Evolutionary conservation across 164 flowering plant species (phyloP), one percentile per base, ranked within the genome.

Genomic region (Annona cherimola): DNA sequence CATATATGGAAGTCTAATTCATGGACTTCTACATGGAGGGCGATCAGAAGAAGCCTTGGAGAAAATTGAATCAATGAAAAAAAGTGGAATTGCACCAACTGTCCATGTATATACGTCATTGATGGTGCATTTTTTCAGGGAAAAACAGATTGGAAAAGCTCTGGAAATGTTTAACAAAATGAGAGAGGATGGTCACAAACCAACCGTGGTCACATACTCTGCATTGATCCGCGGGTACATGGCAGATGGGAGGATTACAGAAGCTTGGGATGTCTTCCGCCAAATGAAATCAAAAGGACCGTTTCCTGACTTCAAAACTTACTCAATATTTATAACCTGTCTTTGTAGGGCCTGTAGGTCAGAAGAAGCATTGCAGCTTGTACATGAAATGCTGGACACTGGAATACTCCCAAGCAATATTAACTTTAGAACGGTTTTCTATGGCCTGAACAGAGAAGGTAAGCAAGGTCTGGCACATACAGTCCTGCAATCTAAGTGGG

Each of bases 381-480:
- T 92, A 18, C 69, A 86, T 67, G 97, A 90, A 45, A 94, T 92
- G 97, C 61, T 79, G 73, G 82, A 78, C 0, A 62, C 57, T 77
- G 91, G 92, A 72, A 86, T 92, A 69, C 74, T 83, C 69, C 95
- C 98, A 0, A 94, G 97, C 73, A 77, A 80, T 62, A 70, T 90
- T 26, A 90, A 92, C 73, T 94, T 87, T 63, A 73, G 84, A 63
- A 84, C 86, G 1, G 88, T 94, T 19, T 78, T 84, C 63, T 81
- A 68, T 80, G 97, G 98, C 26, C 72, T 94, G 50, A 94, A 94
- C 72, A 84, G 91, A 81, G 97, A 92, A 82, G 97, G 95, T 4
- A 94, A 92, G 76, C 90, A 76, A 9, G 79, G 82, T 73, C 81
- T 94, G 74, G 93, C 98, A 3, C 79, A 61, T 0, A 71, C 74